These are phyloP conservation scores for Strigomonas oncopelti DNA, from an alignment of 208 protist species.

Conservation along the genomic window DNA sequence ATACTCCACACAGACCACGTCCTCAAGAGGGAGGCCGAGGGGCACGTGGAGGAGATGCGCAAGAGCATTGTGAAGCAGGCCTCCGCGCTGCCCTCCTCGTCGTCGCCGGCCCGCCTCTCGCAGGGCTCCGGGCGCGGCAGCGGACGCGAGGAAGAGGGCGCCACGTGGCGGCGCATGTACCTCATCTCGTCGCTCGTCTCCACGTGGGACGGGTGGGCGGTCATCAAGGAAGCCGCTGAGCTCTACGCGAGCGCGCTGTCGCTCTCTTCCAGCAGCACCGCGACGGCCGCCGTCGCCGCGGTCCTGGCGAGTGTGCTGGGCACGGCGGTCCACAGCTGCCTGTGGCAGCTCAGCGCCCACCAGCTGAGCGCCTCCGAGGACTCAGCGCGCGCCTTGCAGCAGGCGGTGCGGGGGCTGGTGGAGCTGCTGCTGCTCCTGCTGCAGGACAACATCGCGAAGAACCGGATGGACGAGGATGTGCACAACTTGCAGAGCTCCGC, in stretches of 20 bases:
- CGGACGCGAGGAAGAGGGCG: conserved; percentile 22
- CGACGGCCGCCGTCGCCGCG: conserved; percentile 15
- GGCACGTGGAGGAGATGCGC: conserved; percentile 67
- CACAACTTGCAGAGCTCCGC: conserved; percentile 18
- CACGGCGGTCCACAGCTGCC: conserved; percentile 40
- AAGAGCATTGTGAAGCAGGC: conserved; percentile 51
- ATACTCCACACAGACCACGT: conserved; percentile 57
- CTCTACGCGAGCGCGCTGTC: conserved; percentile 5
- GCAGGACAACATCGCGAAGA: background rate
- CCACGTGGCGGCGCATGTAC: conserved; percentile 55
- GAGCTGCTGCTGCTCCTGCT: conserved; percentile 18
- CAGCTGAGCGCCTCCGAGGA: background rate
- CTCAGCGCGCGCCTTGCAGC: conserved; percentile 6
- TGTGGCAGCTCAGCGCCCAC: conserved; percentile 44
- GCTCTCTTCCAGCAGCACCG: conserved; percentile 10
- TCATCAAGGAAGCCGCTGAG: conserved; percentile 28
- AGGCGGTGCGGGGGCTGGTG: conserved; percentile 22
- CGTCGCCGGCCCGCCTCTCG: too few relatives aligned
- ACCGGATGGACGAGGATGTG: conserved; percentile 6
- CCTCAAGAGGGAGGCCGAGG: conserved; percentile 50
- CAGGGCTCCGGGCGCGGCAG: background rate
- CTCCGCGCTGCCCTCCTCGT: background rate
- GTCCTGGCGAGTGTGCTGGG: conserved; percentile 36
- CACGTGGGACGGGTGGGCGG: conserved; percentile 37
- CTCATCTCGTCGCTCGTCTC: conserved; percentile 53